Conservation (phyloP, 345 rosid genomes). For the Hibiscus mutabilis region DNA sequence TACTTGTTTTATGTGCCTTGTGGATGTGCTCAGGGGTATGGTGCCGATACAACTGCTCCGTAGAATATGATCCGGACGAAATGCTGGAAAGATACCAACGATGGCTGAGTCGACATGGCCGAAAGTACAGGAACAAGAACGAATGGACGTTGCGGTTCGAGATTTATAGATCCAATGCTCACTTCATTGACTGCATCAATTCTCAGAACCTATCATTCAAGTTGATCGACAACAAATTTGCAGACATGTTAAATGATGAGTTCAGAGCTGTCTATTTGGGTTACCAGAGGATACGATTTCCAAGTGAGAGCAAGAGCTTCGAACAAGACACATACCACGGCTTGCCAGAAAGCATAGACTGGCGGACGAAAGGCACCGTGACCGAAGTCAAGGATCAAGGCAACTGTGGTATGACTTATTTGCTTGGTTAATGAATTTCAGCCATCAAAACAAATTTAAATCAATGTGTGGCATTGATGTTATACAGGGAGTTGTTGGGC, state of each 20-base stretch:
- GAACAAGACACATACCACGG: background rate
- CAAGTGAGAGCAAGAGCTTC: background rate
- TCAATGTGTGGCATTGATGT: too few relatives aligned
- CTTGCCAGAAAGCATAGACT: conserved; percentile 45
- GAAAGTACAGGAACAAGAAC: conserved; percentile 28
- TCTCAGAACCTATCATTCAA: conserved; percentile 50
- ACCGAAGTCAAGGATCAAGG: conserved; percentile 83
- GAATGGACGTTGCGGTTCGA: conserved; percentile 55
- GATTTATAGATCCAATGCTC: conserved; percentile 57
- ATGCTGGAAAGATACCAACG: conserved; percentile 42
- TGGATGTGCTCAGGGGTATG: conserved; percentile 24
- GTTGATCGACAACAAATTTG: conserved; percentile 68
- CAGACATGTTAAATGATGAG: conserved; percentile 76
- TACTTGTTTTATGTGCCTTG: conserved; percentile 17
- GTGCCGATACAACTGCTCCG: background rate
- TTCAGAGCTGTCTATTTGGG: conserved; percentile 48
- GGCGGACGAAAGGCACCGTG: conserved; percentile 76
- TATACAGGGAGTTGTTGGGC: conserved; percentile 92
- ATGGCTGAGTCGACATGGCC: conserved; percentile 42
- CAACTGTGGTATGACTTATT: conserved; percentile 48
- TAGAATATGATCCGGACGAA: conserved; percentile 15
- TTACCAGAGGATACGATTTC: conserved; percentile 4
- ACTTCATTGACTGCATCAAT: conserved; percentile 56
- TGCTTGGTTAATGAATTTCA: background rate
- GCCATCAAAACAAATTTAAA: too few relatives aligned